Percentiles rank a stretch among this genome's conserved stretches.
phyloP scores from a whole-genome alignment of 805 yeast genomes.

The Candida nitratophila region DNA sequence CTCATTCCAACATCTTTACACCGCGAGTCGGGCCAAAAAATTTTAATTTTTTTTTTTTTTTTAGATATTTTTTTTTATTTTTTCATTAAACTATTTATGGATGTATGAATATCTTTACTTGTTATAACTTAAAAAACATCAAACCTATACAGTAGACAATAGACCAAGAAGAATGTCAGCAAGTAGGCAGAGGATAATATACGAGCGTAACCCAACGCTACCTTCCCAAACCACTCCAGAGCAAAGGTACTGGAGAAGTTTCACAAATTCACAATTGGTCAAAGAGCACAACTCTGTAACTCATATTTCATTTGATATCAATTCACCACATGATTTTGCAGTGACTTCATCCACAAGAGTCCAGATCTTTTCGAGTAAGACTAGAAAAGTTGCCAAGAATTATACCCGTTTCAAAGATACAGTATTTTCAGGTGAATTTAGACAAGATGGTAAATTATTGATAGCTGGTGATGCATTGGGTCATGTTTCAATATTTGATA shows the following conservation, averaged over 20 bases:
- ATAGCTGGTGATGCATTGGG: constrained; percentile 97
- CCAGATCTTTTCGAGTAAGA: constrained; percentile 89
- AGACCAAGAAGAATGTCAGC: constrained; percentile 56
- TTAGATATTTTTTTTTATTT: too few relatives aligned
- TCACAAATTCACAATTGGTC: constrained; percentile 74
- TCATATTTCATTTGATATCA: constrained; percentile 83
- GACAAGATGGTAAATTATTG: constrained; percentile 83
- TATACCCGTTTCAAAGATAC: constrained; percentile 85
- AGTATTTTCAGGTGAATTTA: constrained; percentile 85
- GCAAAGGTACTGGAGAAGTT: constrained; percentile 90
- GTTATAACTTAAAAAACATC: too few relatives aligned
- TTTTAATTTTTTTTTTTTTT: too few relatives aligned
- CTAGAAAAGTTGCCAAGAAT: constrained; percentile 84
- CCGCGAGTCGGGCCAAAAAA: too few relatives aligned
- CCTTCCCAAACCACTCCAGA: constrained; percentile 88
- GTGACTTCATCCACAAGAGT: constrained; percentile 87
- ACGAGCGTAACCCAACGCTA: constrained; percentile 63
- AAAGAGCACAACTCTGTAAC: constrained; percentile 91
- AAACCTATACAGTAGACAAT: too few relatives aligned
- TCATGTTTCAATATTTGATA: constrained; percentile 82
- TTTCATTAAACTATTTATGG: too few relatives aligned
- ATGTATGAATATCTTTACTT: too few relatives aligned
- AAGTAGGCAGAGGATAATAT: constrained; percentile 53
- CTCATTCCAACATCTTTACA: too few relatives aligned
- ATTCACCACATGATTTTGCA: constrained; percentile 84